Percentiles rank a stretch among this genome's conserved stretches.
Evolutionary conservation across 768 basidiomycete species (phyloP).

Genomic region (Boletus sensibilis): DNA sequence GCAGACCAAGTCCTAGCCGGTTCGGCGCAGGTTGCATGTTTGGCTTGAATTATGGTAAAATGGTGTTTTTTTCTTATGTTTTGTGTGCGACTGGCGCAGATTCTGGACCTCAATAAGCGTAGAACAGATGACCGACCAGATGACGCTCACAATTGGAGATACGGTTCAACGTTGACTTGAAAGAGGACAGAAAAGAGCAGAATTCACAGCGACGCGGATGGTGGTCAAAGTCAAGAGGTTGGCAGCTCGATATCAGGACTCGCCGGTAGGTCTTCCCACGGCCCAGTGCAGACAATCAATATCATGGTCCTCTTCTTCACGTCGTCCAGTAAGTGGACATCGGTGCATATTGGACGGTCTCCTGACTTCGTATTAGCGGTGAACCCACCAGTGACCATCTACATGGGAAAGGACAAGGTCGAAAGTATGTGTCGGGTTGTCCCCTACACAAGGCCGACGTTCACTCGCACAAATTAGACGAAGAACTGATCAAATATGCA

Average conservation of each 20-base stretch:
- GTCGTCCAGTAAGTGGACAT: constrained; percentile 40
- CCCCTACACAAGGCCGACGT: background rate
- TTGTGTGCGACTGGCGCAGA: background rate
- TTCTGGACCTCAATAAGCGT: background rate
- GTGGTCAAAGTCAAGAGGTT: background rate
- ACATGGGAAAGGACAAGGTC: constrained; percentile 97
- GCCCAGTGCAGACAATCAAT: background rate
- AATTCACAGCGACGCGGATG: background rate
- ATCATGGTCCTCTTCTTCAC: constrained; percentile 65
- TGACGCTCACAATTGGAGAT: constrained; percentile 2
- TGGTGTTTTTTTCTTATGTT: background rate
- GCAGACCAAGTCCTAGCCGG: constrained; percentile 84
- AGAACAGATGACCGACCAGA: background rate
- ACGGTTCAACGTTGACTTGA: background rate
- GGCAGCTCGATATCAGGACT: background rate
- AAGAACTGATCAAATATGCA: constrained; percentile 91
- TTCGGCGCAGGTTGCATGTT: constrained; percentile 68
- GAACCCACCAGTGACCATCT: constrained; percentile 67
- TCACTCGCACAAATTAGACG: constrained; percentile 58
- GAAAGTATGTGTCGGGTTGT: constrained; percentile 61
- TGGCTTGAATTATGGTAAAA: background rate
- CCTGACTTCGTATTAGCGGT: constrained; percentile 39
- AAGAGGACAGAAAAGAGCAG: background rate
- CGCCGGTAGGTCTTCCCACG: constrained; percentile 5
- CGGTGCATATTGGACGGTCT: background rate